phyloP scores from a whole-genome alignment of 2,329 filamentous ascomycete species.

The Helicocarpus griseus region DNA sequence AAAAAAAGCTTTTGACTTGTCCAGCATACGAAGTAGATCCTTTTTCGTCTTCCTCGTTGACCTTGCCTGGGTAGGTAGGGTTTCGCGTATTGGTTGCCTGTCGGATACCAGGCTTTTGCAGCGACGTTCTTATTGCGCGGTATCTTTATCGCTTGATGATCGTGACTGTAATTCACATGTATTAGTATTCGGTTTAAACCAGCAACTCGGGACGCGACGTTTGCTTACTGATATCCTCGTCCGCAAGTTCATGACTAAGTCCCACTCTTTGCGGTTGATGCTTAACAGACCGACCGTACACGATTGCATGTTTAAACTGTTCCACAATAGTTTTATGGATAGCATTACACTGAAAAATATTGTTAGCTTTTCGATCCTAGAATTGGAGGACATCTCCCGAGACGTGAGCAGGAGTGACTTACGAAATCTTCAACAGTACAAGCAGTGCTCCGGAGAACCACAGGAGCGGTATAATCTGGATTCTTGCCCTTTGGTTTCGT shows the following conservation, averaged over 20 bases:
- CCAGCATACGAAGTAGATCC: neutral
- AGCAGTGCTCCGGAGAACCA: slow-evolving; percentile 71
- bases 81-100: neutral
- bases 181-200: neutral
- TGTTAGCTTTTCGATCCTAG: neutral
- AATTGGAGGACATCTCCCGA: neutral
- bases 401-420: slow-evolving; percentile 35
- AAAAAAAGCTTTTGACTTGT: neutral
- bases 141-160: slow-evolving; percentile 26
- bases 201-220: too few species aligned
- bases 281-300: slow-evolving; percentile 96
- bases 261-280: slow-evolving; percentile 96
- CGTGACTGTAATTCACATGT: slow-evolving; percentile 18
- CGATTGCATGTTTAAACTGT: slow-evolving; percentile 88
- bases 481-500: slow-evolving; percentile 95
- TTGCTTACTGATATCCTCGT: slow-evolving; percentile 88
- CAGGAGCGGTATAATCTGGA: slow-evolving; percentile 84
- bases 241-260: slow-evolving; percentile 77
- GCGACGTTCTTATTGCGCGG: neutral
- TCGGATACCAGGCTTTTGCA: neutral
- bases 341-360: slow-evolving; percentile 64
- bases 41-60: neutral
- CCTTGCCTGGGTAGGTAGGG: neutral
- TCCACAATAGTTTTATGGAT: slow-evolving; percentile 96
- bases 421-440: slow-evolving; percentile 97